Base-by-base conservation (phyloP, 2,329 filamentous ascomycete species). In the Penicillium olsonii region DNA sequence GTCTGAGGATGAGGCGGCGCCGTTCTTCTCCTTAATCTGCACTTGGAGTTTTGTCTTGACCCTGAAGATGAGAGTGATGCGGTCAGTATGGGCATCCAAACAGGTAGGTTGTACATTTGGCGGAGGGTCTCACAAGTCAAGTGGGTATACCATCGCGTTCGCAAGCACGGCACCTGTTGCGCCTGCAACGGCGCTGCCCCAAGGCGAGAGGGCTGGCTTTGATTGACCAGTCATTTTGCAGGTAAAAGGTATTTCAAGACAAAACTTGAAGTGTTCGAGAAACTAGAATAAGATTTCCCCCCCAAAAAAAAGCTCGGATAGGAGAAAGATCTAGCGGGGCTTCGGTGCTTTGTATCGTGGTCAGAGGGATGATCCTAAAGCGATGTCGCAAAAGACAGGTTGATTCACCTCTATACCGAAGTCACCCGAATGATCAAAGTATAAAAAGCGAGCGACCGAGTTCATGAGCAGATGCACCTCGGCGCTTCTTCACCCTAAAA, bases 31-130 rank as follows among this genome's bases (percentile, higher is more conserved):
- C 65, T 92, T 95, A 45, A 95, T 86, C 72, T 99, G 94, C 24
- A 97, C 92, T 74, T 99, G 94, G 26, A 99, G 81, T 50, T 91
- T 87, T 41, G 94, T 99, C 77, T 99, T 99, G 63, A 99, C 89
- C 63, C 92, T 96, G 29, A 12, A 66, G 19, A n/a, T 17, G 27
- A 37, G 38, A 60, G 49, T 35, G 27, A 18, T 24, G 38, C 20
- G 14, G 50, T 64, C 44, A 68, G 58, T 34, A 42, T 41, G 17
- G 17, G 6, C 14, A 14, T 26, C 35, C 35, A 31, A 14, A 37
- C 40, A 29, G 44, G 37, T 31, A 27, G 15, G 42, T 19, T 34
- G 42, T 20, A 12, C 20, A 12, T 27, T 40, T 26, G 11, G 26
- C 40, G 42, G 19, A 18, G 19, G 20, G 33, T 75, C 88, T 78